Percentiles rank a stretch among this genome's conserved stretches.
phyloP scores from a whole-genome alignment of 345 rosid species.

The Aquilaria malaccensis region DNA sequence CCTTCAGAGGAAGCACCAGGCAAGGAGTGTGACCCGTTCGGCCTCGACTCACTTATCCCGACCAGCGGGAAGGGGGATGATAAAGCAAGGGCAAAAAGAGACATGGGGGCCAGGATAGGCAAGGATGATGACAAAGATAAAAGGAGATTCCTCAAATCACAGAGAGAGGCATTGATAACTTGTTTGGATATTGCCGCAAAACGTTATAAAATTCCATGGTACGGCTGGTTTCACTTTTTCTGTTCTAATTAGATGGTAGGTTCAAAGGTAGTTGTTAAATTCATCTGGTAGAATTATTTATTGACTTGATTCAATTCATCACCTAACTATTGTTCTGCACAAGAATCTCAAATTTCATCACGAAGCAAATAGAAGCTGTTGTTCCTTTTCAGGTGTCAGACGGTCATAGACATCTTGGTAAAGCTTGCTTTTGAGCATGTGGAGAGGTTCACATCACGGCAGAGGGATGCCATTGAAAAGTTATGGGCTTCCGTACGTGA shows the following conservation, averaged over 20 bases:
- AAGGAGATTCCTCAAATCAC: conserved; percentile 58
- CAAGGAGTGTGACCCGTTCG: conserved; percentile 85
- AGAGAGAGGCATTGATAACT: conserved; percentile 74
- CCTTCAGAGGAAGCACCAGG: conserved; percentile 24
- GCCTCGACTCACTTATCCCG: conserved; percentile 73
- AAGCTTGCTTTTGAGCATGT: conserved; percentile 86
- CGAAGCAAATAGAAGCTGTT: neutral
- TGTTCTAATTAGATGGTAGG: neutral
- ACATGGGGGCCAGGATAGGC: conserved; percentile 22
- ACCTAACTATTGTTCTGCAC: no score
- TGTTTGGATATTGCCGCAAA: conserved; percentile 93
- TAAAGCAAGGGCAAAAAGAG: conserved; percentile 51
- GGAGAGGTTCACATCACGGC: conserved; percentile 66
- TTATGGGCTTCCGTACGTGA: conserved; percentile 87
- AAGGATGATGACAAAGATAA: conserved; percentile 51
- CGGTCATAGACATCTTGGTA: conserved; percentile 88
- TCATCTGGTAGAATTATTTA: no score
- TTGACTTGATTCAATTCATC: no score
- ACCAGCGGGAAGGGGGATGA: conserved; percentile 46
- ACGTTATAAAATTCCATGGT: conserved; percentile 86
- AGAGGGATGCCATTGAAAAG: conserved; percentile 78
- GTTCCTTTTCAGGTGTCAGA: conserved; percentile 75
- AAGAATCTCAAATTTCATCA: neutral
- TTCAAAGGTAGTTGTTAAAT: no score
- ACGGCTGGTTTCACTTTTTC: conserved; percentile 9